phyloP scores from a whole-genome alignment of 2,329 filamentous ascomycete genomes.

The Aureobasidium namibiae region DNA sequence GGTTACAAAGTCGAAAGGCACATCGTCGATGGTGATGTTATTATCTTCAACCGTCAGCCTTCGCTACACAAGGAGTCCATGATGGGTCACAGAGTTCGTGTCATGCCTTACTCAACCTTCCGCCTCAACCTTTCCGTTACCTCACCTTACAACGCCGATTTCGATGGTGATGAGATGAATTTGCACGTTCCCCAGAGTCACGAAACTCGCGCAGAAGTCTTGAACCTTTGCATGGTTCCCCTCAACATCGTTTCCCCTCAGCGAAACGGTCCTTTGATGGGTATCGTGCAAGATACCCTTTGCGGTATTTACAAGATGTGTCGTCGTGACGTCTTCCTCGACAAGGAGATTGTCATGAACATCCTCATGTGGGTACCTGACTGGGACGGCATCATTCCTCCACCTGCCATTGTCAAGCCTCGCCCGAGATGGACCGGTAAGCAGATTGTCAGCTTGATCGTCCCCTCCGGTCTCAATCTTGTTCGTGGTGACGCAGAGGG shows the following conservation, averaged over 20 bases:
- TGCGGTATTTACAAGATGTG: constrained; percentile 97
- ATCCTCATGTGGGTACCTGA: constrained; percentile 94
- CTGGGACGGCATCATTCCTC: constrained; percentile 92
- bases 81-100: constrained; percentile 97
- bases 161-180: constrained; percentile 99
- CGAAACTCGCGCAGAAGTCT: constrained; percentile 90
- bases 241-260: constrained; percentile 97
- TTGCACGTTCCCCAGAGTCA: constrained; percentile 97
- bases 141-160: constrained; percentile 98
- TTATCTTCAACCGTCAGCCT: constrained; percentile 99
- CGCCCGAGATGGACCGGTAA: constrained; percentile 95
- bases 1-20: constrained; percentile 99
- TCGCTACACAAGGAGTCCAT: constrained; percentile 99
- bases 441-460: constrained; percentile 89
- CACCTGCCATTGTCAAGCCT: constrained; percentile 89
- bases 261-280: constrained; percentile 94
- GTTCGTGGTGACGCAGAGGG: constrained; percentile 48
- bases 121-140: constrained; percentile 95
- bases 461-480: constrained; percentile 77
- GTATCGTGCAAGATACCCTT: constrained; percentile 96
- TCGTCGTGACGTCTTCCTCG: constrained; percentile 82
- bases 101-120: constrained; percentile 99
- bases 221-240: constrained; percentile 93
- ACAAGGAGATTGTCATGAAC: constrained; percentile 90
- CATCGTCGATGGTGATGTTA: constrained; percentile 90